Evolutionary conservation across 2,329 filamentous ascomycete species (phyloP), one percentile per base, ranked within the genome.

Genomic region (Penicillium sp.): DNA sequence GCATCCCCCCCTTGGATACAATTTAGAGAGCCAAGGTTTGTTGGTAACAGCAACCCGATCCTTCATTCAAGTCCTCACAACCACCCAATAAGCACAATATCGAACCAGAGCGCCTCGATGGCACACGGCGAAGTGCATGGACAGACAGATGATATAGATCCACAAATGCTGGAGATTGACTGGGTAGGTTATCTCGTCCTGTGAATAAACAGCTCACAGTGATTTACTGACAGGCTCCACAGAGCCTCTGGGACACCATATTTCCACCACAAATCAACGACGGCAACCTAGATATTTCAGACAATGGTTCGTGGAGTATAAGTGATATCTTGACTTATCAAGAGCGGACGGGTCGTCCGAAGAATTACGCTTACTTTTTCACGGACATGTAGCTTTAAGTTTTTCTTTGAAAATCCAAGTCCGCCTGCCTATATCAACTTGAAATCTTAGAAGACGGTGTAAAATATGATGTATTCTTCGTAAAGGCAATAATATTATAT

Each of bases 81-180:
- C n/a, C 40, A 47, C 20, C 33, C 35, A 13, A 28, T 11, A 22
- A 40, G 36, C 6, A 39, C 36, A 11, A 28, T 35, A 25, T 25
- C 4, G 18, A 47, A 39, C 13, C 25, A 41, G 16, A 31, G 24
- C 6, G 24, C 13, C 18, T 16, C 36, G 6, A 11, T 25, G 13
- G 7, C 36, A 16, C n/a, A 41, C 16, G 24, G 14, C n/a, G 38
- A 47, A 6, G 31, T 48, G 5, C 30, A 27, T 4, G 18, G 39
- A 14, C 28, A 10, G 16, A 18, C 7, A 11, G 39, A 13, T 7
- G 27, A 27, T 8, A 43, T 48, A 4, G 30, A 48, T 5, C 30
- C 39, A 14, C 18, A 48, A 25, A 48, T 48, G 46, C 46, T 48
- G 4, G 46, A 48, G 20, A 48, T 48, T 35, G 46, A 48, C 28